Evolutionary conservation across 2,329 filamentous ascomycete species (phyloP), one percentile per base, ranked within the genome.

Genomic region (Clarireedia homoeocarpa): DNA sequence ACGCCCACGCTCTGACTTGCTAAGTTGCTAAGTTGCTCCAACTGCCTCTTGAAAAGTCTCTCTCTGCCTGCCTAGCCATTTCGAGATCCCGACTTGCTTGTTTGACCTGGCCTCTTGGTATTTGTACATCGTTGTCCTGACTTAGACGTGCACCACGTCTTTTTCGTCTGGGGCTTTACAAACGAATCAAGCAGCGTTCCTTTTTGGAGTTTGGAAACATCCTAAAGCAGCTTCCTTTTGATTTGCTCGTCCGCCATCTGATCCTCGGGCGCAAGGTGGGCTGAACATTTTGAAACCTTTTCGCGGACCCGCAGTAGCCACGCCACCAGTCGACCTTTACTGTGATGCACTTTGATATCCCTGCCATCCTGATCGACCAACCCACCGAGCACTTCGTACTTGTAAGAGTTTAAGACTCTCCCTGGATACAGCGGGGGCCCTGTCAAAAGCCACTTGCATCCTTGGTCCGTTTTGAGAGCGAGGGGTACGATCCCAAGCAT

Each of bases 401-500:
- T 20, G 20, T 20, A 20, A 20, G 20, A 20, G 20, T 20, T 2
- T 34, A 34, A 34, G 5, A 14, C 23, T 23, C 7, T 20, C 17
- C 44, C 23, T 46, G 23, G 12, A 46, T 42, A n/a, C 39, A 17
- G 15, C 17, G 42, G 17, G 12, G 42, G 44, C 47, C 38, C 47
- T 51, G 15, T 38, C 39, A 34, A 26, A 39, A 55, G 52, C 52
- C 52, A 55, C 34, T 42, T 42, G 52, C 52, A 55, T 55, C 52
- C 52, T 55, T 53, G 48, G 48, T 50, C 52, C 52, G 17, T 55
- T 50, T 50, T n/a, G 36, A 55, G 52, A 55, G 20, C 46, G 53
- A 55, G 53, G 47, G 53, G 46, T 34, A 54, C 45, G 42, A 49
- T 54, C 45, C 45, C 45, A 54, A 54, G 52, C 53, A 55, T 55